Evolutionary conservation across 1,284 basidiomycete genomes (phyloP).

Genomic region (Pascua guehoae): DNA sequence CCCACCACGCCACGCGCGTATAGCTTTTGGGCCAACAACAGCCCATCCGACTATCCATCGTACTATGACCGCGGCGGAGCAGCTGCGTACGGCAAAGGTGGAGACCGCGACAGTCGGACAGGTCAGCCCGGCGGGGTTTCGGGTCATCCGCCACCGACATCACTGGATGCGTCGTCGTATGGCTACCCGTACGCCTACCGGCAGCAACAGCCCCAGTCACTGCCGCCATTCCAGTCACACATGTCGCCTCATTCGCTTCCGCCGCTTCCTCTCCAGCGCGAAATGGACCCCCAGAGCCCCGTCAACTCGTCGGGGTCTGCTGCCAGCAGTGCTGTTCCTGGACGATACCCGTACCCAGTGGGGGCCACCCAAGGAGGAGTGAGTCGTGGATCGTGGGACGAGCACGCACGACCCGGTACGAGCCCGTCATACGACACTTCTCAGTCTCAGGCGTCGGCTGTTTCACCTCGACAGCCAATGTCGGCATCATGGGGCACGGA

Average conservation of each 20-base stretch:
- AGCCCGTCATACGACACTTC: conserved; percentile 8
- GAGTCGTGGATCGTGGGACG: conserved; percentile 5
- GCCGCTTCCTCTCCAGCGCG: background rate
- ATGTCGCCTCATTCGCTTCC: conserved; percentile 2
- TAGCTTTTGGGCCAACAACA: conserved; percentile 11
- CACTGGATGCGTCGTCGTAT: too few species aligned
- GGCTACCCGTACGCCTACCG: conserved; percentile 5
- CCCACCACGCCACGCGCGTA: conserved; percentile 6
- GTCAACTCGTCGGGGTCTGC: background rate
- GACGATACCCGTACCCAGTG: background rate
- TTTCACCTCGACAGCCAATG: conserved; percentile 4
- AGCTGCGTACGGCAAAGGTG: conserved; percentile 1
- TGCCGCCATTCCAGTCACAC: background rate
- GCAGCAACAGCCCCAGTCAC: conserved; percentile 1
- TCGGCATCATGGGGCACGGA: background rate
- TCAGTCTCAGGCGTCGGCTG: conserved; percentile 11
- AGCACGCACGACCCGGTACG: conserved; percentile 11
- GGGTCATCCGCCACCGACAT: background rate
- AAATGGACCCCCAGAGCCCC: conserved; percentile 7
- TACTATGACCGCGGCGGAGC: conserved; percentile 7
- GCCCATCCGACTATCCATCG: conserved; percentile 8
- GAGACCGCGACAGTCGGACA: conserved; percentile 7
- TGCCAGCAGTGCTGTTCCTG: background rate
- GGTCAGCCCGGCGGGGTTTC: background rate
- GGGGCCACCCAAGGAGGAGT: background rate